phyloP scores from a whole-genome alignment of 768 basidiomycete species.

The Paxillus rubicundulus region DNA sequence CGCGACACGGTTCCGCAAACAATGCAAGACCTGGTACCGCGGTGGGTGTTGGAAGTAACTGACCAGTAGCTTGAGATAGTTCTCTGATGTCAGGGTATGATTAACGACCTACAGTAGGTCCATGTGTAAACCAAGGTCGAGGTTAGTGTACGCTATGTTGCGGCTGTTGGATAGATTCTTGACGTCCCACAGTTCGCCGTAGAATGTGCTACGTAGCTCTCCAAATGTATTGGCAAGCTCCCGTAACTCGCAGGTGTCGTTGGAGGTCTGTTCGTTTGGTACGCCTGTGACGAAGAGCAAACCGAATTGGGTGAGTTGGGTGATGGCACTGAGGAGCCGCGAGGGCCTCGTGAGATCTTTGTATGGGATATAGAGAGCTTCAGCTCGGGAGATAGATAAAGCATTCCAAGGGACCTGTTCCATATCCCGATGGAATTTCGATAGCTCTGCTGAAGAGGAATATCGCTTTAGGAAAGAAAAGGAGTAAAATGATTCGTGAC shows the following conservation, averaged over 20 bases:
- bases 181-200: constrained; percentile 88
- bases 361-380: constrained; percentile 58
- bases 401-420: constrained; percentile 45
- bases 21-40: constrained; percentile 90
- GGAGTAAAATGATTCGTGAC: constrained; percentile 56
- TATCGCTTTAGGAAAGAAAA: constrained; percentile 49
- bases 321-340: constrained; percentile 57
- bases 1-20: constrained; percentile 75
- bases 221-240: constrained; percentile 68
- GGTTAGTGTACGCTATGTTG: constrained; percentile 95
- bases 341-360: constrained; percentile 41
- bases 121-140: constrained; percentile 87
- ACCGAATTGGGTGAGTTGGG: constrained; percentile 70
- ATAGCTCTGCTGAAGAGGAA: constrained; percentile 35
- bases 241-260: constrained; percentile 64
- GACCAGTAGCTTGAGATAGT: constrained; percentile 7
- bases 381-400: constrained; percentile 32
- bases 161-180: constrained; percentile 66
- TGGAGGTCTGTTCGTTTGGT: constrained; percentile 55
- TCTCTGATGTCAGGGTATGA: background rate
- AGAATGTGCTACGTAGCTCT: constrained; percentile 82
- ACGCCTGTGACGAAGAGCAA: constrained; percentile 72
- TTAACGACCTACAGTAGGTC: constrained; percentile 76
- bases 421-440: constrained; percentile 46
- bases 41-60: constrained; percentile 94